A percentile compares a stretch with the other conserved stretches of the same genome.
Conservation (phyloP, 495 filamentous ascomycete species). For the Neurospora pannonica region DNA sequence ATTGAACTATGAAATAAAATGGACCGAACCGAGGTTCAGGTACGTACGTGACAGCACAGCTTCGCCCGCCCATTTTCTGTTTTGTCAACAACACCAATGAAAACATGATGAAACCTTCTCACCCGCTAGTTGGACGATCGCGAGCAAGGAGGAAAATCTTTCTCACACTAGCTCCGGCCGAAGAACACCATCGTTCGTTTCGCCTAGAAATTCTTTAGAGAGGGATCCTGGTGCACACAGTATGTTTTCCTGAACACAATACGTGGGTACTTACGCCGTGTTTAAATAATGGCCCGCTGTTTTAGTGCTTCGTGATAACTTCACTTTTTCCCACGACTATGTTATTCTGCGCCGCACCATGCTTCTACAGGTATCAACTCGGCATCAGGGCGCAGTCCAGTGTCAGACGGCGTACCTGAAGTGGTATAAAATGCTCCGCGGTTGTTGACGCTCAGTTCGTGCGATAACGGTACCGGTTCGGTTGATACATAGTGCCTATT, state of each 20-base stretch:
- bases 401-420: background rate
- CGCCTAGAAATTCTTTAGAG: background rate
- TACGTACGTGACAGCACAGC: background rate
- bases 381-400: background rate
- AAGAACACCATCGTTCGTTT: background rate
- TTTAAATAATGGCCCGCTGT: background rate
- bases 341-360: background rate
- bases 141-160: background rate
- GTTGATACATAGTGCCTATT: background rate
- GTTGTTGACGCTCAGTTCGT: background rate
- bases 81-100: background rate
- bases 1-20: background rate
- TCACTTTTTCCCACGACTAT: background rate
- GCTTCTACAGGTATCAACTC: background rate
- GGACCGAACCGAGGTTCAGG: background rate
- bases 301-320: background rate
- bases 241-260: background rate
- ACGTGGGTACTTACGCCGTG: background rate
- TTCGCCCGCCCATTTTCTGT: background rate
- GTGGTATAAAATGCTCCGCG: background rate
- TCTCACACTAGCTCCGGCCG: background rate
- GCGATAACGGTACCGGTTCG: background rate
- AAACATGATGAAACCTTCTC: background rate
- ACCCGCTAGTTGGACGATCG: background rate
- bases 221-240: background rate